phyloP scores from a whole-genome alignment of 2,329 filamentous ascomycete genomes.

The Botrytis medusae region DNA sequence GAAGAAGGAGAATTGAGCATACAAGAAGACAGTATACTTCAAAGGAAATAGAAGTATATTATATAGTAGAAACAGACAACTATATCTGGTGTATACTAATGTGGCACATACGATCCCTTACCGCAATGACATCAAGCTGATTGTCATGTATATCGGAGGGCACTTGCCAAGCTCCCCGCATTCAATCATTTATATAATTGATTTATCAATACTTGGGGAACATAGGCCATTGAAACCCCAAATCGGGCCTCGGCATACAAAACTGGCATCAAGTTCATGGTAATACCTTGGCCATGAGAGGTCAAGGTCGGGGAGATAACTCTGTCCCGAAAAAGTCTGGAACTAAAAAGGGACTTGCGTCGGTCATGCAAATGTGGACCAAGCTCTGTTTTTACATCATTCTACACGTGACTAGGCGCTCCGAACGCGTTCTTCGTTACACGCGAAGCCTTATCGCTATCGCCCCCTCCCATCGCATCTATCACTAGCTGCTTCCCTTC shows the following conservation, averaged over 20 bases:
- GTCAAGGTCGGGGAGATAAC: slow-evolving; percentile 14
- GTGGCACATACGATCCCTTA: not conserved
- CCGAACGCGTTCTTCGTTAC: not conserved
- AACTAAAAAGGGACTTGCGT: not conserved
- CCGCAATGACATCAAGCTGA: not conserved
- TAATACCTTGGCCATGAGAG: not conserved
- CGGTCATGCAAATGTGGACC: not conserved
- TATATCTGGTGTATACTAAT: not conserved
- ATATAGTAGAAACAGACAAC: not conserved
- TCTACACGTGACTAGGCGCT: not conserved
- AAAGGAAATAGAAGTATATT: not conserved
- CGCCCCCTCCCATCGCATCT: not conserved
- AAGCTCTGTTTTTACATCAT: not conserved
- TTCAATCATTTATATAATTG: not conserved
- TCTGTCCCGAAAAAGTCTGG: not conserved
- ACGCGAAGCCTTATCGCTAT: slow-evolving; percentile 5
- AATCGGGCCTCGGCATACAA: not conserved
- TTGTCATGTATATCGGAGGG: not conserved
- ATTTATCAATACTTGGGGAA: not conserved
- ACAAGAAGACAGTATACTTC: not conserved
- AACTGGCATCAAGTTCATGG: not conserved
- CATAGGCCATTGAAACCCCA: not conserved
- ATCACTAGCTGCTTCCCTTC: not conserved
- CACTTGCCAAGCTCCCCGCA: slow-evolving; percentile 2
- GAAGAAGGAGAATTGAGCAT: not conserved